Evolutionary conservation across 345 rosid genomes (phyloP).

Genomic region (Dovyalis caffra): DNA sequence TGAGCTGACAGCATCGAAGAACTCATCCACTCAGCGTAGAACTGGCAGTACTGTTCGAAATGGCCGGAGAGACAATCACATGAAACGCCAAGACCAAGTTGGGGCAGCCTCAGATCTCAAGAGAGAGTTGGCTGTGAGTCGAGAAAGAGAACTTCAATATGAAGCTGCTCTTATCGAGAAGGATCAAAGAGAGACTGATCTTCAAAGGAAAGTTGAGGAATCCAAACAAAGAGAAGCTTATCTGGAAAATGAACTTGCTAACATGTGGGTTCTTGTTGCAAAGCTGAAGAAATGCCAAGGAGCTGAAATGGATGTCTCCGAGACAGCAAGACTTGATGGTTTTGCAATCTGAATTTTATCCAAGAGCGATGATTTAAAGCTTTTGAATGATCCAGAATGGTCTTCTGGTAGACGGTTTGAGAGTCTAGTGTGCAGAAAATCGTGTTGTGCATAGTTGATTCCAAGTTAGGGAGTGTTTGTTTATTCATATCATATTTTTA

Average conservation of each 20-base stretch:
- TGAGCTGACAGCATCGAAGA: slow-evolving; percentile 67
- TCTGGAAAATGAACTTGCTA: slow-evolving; percentile 95
- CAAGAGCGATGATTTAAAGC: background rate
- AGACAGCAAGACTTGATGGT: slow-evolving; percentile 32
- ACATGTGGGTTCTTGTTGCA: slow-evolving; percentile 98
- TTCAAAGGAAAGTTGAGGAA: slow-evolving; percentile 76
- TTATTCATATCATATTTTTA: slow-evolving; percentile 9
- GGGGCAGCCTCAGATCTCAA: slow-evolving; percentile 62
- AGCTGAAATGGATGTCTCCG: slow-evolving; percentile 42
- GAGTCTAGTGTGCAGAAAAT: slow-evolving; percentile 20
- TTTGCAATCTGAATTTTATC: slow-evolving; percentile 25
- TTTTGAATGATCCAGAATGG: background rate
- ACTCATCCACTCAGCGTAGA: slow-evolving; percentile 57
- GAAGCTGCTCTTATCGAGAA: slow-evolving; percentile 79
- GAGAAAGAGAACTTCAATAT: slow-evolving; percentile 80
- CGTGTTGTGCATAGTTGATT: slow-evolving; percentile 24
- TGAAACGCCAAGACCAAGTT: slow-evolving; percentile 65
- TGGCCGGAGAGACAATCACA: slow-evolving; percentile 59
- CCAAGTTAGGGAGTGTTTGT: slow-evolving; percentile 25
- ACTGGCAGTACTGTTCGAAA: slow-evolving; percentile 47
- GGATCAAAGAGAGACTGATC: slow-evolving; percentile 79
- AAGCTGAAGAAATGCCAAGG: slow-evolving; percentile 75
- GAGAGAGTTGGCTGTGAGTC: slow-evolving; percentile 71
- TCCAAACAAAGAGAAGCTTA: slow-evolving; percentile 96
- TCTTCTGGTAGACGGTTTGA: background rate